Conservation (phyloP, 2,329 filamentous ascomycete species). For the Fusarium sublunatum region DNA sequence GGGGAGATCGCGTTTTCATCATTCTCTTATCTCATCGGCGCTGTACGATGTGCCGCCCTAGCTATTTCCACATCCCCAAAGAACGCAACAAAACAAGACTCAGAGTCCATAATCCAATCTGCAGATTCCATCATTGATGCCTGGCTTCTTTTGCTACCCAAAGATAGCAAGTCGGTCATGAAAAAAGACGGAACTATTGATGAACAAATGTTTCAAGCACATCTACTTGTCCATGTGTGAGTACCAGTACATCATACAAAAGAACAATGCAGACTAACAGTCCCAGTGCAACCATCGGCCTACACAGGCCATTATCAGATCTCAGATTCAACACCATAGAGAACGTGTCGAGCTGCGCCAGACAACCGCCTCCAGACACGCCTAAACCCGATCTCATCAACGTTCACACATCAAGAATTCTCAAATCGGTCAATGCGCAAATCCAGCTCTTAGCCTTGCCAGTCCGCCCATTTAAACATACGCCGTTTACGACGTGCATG, state of each 20-base stretch:
- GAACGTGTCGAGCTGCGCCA: conserved; percentile 25
- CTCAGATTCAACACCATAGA: conserved; percentile 32
- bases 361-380: conserved; percentile 20
- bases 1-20: conserved; percentile 24
- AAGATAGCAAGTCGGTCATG: conserved; percentile 12
- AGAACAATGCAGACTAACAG: neutral
- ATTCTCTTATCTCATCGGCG: conserved; percentile 33
- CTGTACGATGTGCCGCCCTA: conserved; percentile 13
- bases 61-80: conserved; percentile 23
- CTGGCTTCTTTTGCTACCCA: conserved; percentile 24
- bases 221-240: conserved; percentile 36
- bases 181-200: conserved; percentile 19
- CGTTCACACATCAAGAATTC: conserved; percentile 26
- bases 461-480: conserved; percentile 21
- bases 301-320: conserved; percentile 32
- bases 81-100: conserved; percentile 16
- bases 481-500: conserved; percentile 34
- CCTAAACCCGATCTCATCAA: conserved; percentile 26
- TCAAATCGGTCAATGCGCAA: conserved; percentile 30
- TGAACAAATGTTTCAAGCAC: conserved; percentile 37
- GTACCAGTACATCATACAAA: fast-evolving
- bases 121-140: conserved; percentile 32
- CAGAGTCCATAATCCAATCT: conserved; percentile 19
- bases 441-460: conserved; percentile 27
- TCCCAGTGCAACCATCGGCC: conserved; percentile 26